Conservation (phyloP, 129 eudicot genomes). For the Mikania micrantha region DNA sequence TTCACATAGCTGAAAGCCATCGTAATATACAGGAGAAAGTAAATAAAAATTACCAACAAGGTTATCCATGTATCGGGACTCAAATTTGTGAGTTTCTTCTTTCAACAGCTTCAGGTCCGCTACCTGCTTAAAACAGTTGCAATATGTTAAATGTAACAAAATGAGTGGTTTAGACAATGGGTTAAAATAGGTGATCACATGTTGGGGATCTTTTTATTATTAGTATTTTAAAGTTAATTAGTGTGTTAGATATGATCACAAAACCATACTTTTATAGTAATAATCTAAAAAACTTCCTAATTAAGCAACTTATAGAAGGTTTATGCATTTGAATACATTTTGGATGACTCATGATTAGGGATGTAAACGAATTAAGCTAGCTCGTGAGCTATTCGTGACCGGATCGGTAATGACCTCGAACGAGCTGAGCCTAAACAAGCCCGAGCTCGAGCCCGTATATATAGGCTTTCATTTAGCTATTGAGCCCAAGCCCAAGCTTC, state of each 20-base stretch:
- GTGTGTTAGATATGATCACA: background rate
- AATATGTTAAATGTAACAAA: background rate
- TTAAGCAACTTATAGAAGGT: background rate
- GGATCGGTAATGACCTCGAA: too few species aligned
- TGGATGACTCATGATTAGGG: too few species aligned
- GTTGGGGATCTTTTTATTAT: too few species aligned
- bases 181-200: background rate
- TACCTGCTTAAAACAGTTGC: conserved; percentile 44
- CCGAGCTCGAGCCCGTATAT: too few species aligned
- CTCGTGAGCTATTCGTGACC: too few species aligned
- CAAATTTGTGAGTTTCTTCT: conserved; percentile 97
- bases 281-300: background rate
- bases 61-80: conserved; percentile 78
- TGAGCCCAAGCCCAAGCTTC: too few species aligned
- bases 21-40: background rate
- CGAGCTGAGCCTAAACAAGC: too few species aligned
- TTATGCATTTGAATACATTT: background rate
- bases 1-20: background rate
- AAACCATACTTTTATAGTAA: background rate
- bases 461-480: too few species aligned
- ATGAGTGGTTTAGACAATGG: background rate
- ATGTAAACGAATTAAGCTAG: too few species aligned
- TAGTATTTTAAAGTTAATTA: too few species aligned
- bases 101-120: conserved; percentile 71
- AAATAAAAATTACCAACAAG: conserved; percentile 62